phyloP scores from a whole-genome alignment of 805 yeast species.

The Lipomyces starkeyi region DNA sequence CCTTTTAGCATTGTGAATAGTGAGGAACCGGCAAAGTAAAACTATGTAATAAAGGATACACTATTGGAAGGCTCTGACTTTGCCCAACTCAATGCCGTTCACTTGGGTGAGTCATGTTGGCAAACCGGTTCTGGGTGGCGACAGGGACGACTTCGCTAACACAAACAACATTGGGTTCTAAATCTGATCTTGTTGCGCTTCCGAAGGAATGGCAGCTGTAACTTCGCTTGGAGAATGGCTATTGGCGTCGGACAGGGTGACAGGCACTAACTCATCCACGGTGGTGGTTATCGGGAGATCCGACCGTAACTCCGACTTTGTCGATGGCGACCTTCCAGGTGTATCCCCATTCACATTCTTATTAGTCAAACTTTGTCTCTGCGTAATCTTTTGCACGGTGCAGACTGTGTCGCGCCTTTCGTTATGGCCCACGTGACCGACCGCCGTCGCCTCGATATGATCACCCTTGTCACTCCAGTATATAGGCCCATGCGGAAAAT shows the following conservation, averaged over 20 bases:
- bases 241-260: too few relatives aligned
- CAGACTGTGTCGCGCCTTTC: conserved; percentile 3
- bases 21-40: too few relatives aligned
- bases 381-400: background rate
- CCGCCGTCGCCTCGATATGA: background rate
- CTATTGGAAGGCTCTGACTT: too few relatives aligned
- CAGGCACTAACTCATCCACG: too few relatives aligned
- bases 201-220: background rate
- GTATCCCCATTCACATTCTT: background rate
- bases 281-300: too few relatives aligned
- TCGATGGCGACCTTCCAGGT: too few relatives aligned
- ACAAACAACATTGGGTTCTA: background rate
- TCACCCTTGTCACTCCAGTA: conserved; percentile 7
- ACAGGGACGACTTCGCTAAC: background rate
- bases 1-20: too few relatives aligned
- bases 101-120: too few relatives aligned
- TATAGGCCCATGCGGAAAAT: conserved; percentile 7
- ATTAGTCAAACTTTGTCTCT: background rate
- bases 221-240: background rate
- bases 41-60: too few relatives aligned
- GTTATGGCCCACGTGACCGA: background rate
- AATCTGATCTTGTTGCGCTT: background rate
- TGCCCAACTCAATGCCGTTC: too few relatives aligned
- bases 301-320: too few relatives aligned
- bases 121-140: background rate